Conservation (phyloP, 2,329 filamentous ascomycete genomes). For the Thielaviopsis musarum region DNA sequence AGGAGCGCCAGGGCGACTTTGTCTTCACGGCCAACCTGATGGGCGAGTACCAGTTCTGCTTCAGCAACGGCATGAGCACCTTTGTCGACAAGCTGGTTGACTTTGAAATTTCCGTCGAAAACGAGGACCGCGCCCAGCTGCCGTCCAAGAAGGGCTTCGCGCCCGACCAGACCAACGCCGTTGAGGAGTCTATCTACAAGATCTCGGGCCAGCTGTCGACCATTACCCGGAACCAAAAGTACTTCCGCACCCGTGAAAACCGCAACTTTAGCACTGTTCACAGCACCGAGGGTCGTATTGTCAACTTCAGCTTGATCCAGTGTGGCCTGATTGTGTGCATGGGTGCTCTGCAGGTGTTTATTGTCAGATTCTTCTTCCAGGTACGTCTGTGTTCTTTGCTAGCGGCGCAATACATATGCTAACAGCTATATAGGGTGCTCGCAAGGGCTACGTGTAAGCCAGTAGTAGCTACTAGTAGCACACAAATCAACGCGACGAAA, state of each 20-base stretch:
- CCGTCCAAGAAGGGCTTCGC: constrained; percentile 78
- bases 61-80: constrained; percentile 96
- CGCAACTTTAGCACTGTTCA: constrained; percentile 95
- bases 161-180: constrained; percentile 70
- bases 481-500: background rate
- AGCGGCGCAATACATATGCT: background rate
- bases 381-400: constrained; percentile 24
- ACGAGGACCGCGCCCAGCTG: constrained; percentile 65
- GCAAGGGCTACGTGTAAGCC: constrained; percentile 51
- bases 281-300: constrained; percentile 88
- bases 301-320: constrained; percentile 95
- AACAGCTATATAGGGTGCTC: constrained; percentile 32
- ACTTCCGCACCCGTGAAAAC: constrained; percentile 98
- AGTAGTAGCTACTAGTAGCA: background rate
- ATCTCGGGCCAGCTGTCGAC: constrained; percentile 84
- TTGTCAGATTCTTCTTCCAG: constrained; percentile 98
- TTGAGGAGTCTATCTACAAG: constrained; percentile 93
- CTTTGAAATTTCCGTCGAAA: constrained; percentile 92
- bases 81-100: constrained; percentile 96
- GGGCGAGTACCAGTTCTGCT: constrained; percentile 94
- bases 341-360: constrained; percentile 91
- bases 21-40: constrained; percentile 82
- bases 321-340: constrained; percentile 81
- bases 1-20: constrained; percentile 91
- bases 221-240: constrained; percentile 94